Evolutionary conservation across 1,139 yeast species (phyloP).

Genomic region (Taphrina pruni): DNA sequence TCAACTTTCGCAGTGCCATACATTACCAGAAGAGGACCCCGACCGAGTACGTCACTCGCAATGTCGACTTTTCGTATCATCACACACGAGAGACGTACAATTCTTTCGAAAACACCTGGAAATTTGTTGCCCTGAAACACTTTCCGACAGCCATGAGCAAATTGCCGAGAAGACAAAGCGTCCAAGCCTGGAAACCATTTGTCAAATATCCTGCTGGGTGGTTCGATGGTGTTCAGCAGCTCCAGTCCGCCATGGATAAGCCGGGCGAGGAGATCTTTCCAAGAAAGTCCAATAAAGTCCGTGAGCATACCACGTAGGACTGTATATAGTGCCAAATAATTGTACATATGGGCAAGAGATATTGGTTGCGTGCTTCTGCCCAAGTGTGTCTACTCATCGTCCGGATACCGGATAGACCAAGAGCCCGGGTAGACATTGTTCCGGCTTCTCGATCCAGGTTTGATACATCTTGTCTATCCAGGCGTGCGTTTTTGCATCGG

Average conservation of each 20-base stretch:
- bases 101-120: conserved; percentile 22
- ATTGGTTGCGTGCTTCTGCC: neutral
- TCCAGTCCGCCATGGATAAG: conserved; percentile 14
- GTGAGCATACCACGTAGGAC: neutral
- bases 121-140: conserved; percentile 8
- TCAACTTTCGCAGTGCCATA: conserved; percentile 26
- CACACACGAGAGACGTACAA: conserved; percentile 26
- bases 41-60: conserved; percentile 25
- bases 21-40: conserved; percentile 15
- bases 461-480: conserved; percentile 33
- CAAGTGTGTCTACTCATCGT: neutral
- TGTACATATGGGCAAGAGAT: neutral
- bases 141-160: conserved; percentile 15
- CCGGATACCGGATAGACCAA: conserved; percentile 36
- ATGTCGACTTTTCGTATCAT: conserved; percentile 18
- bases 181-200: conserved; percentile 9
- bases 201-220: conserved; percentile 16
- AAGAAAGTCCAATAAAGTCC: neutral
- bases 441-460: conserved; percentile 7
- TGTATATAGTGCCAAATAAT: neutral
- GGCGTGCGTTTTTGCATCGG: neutral
- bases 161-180: neutral
- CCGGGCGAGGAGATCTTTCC: conserved; percentile 10
- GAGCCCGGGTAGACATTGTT: conserved; percentile 27
- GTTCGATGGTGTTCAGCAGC: conserved; percentile 21